Evolutionary conservation across 495 filamentous ascomycete species (phyloP), one percentile per base, ranked within the genome.

Genomic region (Thermothielavioides terrestris): DNA sequence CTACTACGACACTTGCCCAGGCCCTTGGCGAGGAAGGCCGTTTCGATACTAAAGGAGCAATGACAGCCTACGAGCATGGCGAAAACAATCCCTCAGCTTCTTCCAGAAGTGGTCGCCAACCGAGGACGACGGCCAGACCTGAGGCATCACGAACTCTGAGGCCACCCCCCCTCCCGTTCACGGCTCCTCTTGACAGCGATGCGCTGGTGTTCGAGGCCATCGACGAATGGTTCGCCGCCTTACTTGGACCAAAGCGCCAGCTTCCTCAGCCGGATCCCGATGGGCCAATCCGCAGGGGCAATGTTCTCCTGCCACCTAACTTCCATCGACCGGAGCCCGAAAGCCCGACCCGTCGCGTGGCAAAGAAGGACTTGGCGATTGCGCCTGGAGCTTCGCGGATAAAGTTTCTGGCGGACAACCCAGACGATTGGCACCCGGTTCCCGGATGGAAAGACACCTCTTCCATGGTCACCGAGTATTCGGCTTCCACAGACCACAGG

Each of bases 371-470:
- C 3, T 12, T 5, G 9, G 9, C 31, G 18, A 12, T 18, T 12
- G 37, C 32, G 18, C 23, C 43, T 7, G 20, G 25, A 28, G 17
- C 21, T 8, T 26, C 38, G 0, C 17, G 15, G 17, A 39, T 31
- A 4, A 45, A 41, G n/a, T 57, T 65, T 25, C 48, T 49, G 11
- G 55, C 55, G 3, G 54, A 54, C 18, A 60, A 64, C 35, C 56
- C 63, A 2, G 65, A 71, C 32, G 56, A 64, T 30, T 76, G 73
- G 73, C 71, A 63, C 37, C 15, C 49, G 6, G 17, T 34, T 3
- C 23, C 17, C 8, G 25, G 39, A 7, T 44, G 41, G 41, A 18
- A 23, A 2, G 8, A 12, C 15, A 1, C 15, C 3, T 5, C 8
- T 14, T 23, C 41, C 18, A n/a, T 20, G 2, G 12, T 0, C 17